Evolutionary conservation across 768 basidiomycete species (phyloP).

Genomic region (Amanita rimosa): DNA sequence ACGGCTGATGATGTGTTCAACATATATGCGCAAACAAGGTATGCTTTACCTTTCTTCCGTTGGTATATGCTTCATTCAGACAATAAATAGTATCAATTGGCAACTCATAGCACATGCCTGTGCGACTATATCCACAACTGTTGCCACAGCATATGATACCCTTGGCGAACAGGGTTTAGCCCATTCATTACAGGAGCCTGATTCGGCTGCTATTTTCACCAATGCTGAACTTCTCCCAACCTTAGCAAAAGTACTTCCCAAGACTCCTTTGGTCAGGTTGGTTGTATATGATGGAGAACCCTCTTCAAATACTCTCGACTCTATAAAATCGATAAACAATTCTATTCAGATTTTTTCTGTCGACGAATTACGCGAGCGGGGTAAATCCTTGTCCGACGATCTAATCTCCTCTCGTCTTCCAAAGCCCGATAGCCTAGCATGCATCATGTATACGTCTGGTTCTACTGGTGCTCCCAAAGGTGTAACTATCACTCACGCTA

Average conservation of each 20-base stretch:
- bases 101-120: constrained; percentile 82
- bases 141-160: constrained; percentile 95
- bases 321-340: constrained; percentile 44
- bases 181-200: constrained; percentile 80
- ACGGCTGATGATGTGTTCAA: constrained; percentile 71
- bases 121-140: constrained; percentile 61
- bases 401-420: constrained; percentile 36
- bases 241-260: constrained; percentile 55
- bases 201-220: constrained; percentile 79
- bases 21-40: constrained; percentile 85
- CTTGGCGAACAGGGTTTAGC: constrained; percentile 81
- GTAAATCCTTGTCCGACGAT: constrained; percentile 43
- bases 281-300: constrained; percentile 83
- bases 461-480: constrained; percentile 94
- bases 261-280: constrained; percentile 65
- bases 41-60: constrained; percentile 4
- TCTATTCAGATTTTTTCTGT: constrained; percentile 52
- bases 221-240: constrained; percentile 85
- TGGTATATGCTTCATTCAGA: neutral
- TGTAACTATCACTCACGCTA: constrained; percentile 78
- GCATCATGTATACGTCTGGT: constrained; percentile 71
- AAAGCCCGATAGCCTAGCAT: constrained; percentile 30
- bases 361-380: constrained; percentile 62
- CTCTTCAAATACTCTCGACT: constrained; percentile 37
- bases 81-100: constrained; percentile 58